These are phyloP conservation scores for Lyophyllum atratum DNA, from an alignment of 768 basidiomycete genomes.

Conservation along the genomic window DNA sequence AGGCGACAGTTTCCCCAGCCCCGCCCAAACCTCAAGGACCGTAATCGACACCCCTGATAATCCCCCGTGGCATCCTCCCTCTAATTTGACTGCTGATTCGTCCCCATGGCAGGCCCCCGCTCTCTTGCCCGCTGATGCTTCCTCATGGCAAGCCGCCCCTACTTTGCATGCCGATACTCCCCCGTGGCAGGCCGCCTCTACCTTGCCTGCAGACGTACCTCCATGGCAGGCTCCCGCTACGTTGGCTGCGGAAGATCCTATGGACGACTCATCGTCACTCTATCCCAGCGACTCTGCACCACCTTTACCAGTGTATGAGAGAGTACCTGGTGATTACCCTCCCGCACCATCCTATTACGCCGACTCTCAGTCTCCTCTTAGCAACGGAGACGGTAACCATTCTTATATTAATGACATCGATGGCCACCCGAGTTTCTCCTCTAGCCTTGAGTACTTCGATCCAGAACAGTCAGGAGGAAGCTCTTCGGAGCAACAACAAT, in stretches of 20 bases:
- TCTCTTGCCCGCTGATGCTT: too few species aligned
- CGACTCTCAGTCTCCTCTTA: not conserved
- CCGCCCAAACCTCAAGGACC: not conserved
- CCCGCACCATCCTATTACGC: not conserved
- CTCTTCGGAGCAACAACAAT: slow-evolving; percentile 2
- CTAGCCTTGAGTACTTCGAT: not conserved
- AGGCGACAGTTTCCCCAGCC: not conserved
- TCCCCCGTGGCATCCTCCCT: slow-evolving; percentile 7
- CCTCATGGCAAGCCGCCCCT: too few species aligned
- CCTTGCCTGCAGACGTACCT: too few species aligned
- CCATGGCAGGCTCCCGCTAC: not conserved
- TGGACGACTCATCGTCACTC: slow-evolving; percentile 17
- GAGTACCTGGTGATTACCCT: not conserved
- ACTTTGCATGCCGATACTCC: slow-evolving; percentile 1
- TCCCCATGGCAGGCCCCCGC: too few species aligned
- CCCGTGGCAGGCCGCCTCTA: slow-evolving; percentile 5
- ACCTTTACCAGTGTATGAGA: slow-evolving; percentile 10
- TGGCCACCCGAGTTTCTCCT: slow-evolving; percentile 1
- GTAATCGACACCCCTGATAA: not conserved
- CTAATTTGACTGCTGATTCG: not conserved
- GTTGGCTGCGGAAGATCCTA: not conserved
- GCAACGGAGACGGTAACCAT: not conserved
- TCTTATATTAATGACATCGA: not conserved
- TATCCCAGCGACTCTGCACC: slow-evolving; percentile 13
- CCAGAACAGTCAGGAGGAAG: not conserved